Evolutionary conservation across 2,329 filamentous ascomycete species (phyloP).

Genomic region (Chrysoporthe austroafricana): DNA sequence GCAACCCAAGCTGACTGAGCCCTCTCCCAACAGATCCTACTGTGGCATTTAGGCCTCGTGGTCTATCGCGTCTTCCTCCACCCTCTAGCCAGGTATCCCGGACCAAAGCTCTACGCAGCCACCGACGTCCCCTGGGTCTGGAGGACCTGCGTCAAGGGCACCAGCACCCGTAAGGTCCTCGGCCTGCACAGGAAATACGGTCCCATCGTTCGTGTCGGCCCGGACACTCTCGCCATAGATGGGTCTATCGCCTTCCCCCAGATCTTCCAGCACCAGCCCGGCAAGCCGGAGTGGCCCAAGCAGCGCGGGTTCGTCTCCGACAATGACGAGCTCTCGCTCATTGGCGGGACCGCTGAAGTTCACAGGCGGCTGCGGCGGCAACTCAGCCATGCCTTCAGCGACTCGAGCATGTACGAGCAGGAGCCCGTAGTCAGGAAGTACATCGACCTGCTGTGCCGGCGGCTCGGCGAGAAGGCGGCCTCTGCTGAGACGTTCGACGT

Average conservation of each 20-base stretch:
- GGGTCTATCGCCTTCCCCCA: constrained; percentile 20
- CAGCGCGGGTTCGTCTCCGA: neutral
- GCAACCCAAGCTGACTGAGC: neutral
- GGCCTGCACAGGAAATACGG: constrained; percentile 20
- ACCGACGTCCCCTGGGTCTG: constrained; percentile 8
- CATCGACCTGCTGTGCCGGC: constrained; percentile 11
- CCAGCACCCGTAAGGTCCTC: neutral
- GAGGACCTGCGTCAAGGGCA: neutral
- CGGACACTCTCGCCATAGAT: constrained; percentile 15
- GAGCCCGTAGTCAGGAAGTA: constrained; percentile 18
- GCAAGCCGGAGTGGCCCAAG: constrained; percentile 17
- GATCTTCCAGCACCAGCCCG: constrained; percentile 21
- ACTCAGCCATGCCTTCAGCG: constrained; percentile 22
- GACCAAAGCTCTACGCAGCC: constrained; percentile 18
- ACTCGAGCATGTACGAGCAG: constrained; percentile 24
- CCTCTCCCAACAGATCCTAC: neutral
- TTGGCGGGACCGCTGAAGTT: constrained; percentile 1
- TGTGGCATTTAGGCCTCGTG: constrained; percentile 9
- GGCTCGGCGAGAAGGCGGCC: constrained; percentile 13
- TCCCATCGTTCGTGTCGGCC: constrained; percentile 20
- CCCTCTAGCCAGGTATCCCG: constrained; percentile 22
- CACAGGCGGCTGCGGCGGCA: constrained; percentile 18
- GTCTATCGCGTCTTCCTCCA: constrained; percentile 19
- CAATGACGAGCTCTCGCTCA: neutral
- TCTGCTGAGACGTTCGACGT: constrained; percentile 14